A percentile compares a stretch with the other conserved stretches of the same genome.
Conservation (phyloP, 78 protist species). For the slime mould (Dictyostelium discoideum) region dicty_2.7 NC_007088.5:3835001-3835500, state of each 20-base stretch:
- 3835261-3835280: no score
- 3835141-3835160: constrained; percentile 25
- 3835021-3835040: not conserved
- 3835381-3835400: not conserved
- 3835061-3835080: not conserved
- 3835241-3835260: not conserved
- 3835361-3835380: not conserved
- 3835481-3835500: not conserved
- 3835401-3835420: not conserved
- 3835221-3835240: not conserved
- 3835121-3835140: not conserved
- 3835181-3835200: constrained; percentile 11
- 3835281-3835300: not conserved
- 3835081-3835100: not conserved
- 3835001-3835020: not conserved
- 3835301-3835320: not conserved
- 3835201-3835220: constrained; percentile 18
- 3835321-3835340: not conserved
- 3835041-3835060: not conserved
- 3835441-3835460: not conserved
- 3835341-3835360: not conserved
- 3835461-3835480: not conserved
- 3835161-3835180: constrained; percentile 13
- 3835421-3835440: not conserved
- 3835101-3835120: not conserved